Evolutionary conservation across 179 eudicot species (phyloP), one percentile per base, ranked within the genome.

Genomic region (Kewa caespitosa): DNA sequence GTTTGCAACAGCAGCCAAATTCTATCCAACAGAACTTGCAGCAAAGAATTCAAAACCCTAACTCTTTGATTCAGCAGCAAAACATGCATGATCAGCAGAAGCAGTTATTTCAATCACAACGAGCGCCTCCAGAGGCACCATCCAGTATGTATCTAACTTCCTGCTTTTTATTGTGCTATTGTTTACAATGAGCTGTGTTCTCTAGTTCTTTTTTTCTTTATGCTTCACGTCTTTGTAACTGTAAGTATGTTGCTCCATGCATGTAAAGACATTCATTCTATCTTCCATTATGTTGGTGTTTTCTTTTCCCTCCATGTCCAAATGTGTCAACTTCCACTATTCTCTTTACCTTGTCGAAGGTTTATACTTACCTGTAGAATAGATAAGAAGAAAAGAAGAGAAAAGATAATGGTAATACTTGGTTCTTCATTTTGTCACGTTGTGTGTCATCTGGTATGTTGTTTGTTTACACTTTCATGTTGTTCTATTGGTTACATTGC

Each of bases 21-120:
- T 67, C 88, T 52, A 57, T 90, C 69, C 97, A 84, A 50, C 89
- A 88, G 39, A 91, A 89, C 67, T 84, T 92, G 90, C 98, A 94
- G 80, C 98, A 92, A 75, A 88, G 97, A 80, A 84, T 86, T 67
- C 98, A 89, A 85, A 72, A 86, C 72, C 79, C 95, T 46, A 90
- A 86, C 67, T 78, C 91, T 48, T 80, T 91, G 81, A 92, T 88
- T 83, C 97, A 88, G 77, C 89, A 89, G 38, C 98, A 86, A 78
- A 89, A 84, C 81, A 65, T 86, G 69, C 79, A 82, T 77, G 98
- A 94, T 82, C 98, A 87, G 77, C 98, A 90, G 80, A 92, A 92
- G 83, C 92, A 88, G 75, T 70, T 90, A 59, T 84, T 86, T 76
- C 98, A 87, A 77, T 75, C 94, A 31, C 97, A 88, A 81, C 85